These are phyloP conservation scores for Diospyros lotus DNA, from an alignment of 148 eudicot species.

Conservation along the genomic window DNA sequence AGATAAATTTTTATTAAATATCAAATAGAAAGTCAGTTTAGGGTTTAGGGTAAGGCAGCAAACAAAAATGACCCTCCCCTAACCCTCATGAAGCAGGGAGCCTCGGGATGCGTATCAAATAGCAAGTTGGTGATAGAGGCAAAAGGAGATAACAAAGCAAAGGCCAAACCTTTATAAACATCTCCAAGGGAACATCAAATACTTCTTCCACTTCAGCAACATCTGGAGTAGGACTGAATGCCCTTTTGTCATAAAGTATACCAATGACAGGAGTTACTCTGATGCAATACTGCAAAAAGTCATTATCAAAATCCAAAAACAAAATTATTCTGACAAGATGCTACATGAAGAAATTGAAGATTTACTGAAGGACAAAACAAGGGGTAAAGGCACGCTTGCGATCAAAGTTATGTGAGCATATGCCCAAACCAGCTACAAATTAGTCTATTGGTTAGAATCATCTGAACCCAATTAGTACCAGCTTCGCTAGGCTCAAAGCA, in stretches of 20 bases:
- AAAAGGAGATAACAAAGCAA: background rate
- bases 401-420: background rate
- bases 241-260: constrained; percentile 47
- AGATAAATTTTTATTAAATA: background rate
- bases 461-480: background rate
- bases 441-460: background rate
- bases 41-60: no score
- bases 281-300: constrained; percentile 40
- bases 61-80: no score
- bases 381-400: background rate
- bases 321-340: no score
- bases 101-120: no score
- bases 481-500: background rate
- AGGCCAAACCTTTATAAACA: constrained; percentile 56
- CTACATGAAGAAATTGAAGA: no score
- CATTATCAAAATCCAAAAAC: background rate
- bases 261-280: constrained; percentile 62
- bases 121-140: no score
- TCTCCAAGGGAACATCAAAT: constrained; percentile 88
- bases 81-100: no score
- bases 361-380: no score
- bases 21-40: no score
- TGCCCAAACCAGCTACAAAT: background rate
- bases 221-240: constrained; percentile 59
- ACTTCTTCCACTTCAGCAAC: constrained; percentile 71